Evolutionary conservation across 2,329 filamentous ascomycete genomes (phyloP).

Genomic region (Kalmusia sp.): DNA sequence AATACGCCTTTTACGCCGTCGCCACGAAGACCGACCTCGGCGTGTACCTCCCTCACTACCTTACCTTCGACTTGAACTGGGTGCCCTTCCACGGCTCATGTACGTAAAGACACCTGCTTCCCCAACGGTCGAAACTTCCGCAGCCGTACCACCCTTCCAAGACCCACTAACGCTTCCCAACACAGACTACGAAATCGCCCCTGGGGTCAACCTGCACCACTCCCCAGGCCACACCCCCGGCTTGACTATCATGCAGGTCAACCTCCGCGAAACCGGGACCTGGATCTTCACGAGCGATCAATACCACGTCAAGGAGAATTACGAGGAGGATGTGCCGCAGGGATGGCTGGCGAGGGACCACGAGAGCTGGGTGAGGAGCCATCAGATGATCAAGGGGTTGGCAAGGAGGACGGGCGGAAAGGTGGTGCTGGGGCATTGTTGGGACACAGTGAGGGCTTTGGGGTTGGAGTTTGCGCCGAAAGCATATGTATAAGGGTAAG

Average conservation of each 20-base stretch:
- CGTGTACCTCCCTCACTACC: constrained; percentile 45
- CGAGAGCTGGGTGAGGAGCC: constrained; percentile 41
- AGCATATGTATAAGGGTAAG: constrained; percentile 26
- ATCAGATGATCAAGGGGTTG: constrained; percentile 40
- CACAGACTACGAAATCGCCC: constrained; percentile 43
- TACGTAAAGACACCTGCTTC: too few species aligned
- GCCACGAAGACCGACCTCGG: constrained; percentile 44
- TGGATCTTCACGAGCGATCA: constrained; percentile 49
- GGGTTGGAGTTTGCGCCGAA: constrained; percentile 33
- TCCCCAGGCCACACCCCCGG: constrained; percentile 47
- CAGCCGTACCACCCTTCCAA: too few species aligned
- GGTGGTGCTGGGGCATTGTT: constrained; percentile 40
- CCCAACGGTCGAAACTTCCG: too few species aligned
- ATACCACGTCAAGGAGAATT: constrained; percentile 49
- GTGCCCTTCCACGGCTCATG: constrained; percentile 40
- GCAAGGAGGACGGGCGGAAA: constrained; percentile 33
- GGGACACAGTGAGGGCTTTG: constrained; percentile 32
- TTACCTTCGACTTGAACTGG: constrained; percentile 48
- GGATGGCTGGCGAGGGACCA: constrained; percentile 48
- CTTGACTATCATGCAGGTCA: constrained; percentile 45
- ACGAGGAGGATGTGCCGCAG: constrained; percentile 40
- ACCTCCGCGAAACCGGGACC: constrained; percentile 41
- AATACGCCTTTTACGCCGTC: constrained; percentile 47
- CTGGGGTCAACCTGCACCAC: constrained; percentile 43
- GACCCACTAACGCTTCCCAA: too few species aligned